Evolutionary conservation across 1,284 basidiomycete genomes (phyloP).

Genomic region (Pulveroboletus sp.): DNA sequence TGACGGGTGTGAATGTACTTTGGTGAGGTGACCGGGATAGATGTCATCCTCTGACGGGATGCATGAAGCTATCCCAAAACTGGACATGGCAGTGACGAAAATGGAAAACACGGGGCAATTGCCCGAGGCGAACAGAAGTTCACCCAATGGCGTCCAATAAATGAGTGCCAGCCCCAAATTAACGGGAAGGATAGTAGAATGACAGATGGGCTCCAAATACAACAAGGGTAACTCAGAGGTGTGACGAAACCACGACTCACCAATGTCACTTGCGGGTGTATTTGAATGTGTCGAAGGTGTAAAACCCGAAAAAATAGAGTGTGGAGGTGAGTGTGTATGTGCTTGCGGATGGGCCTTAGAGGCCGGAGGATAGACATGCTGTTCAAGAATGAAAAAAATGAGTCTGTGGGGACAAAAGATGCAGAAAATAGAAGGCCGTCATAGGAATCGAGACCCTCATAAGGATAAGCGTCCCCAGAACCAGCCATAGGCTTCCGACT

Average conservation of each 20-base stretch:
- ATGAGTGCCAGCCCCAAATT: too few species aligned
- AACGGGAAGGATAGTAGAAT: background rate
- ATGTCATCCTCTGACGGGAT: too few species aligned
- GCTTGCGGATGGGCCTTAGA: constrained; percentile 8
- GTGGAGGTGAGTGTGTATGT: constrained; percentile 21
- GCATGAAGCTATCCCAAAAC: constrained; percentile 1
- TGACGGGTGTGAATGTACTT: background rate
- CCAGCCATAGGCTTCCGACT: too few species aligned
- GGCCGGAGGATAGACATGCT: constrained; percentile 19
- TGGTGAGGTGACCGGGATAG: too few species aligned
- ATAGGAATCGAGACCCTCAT: background rate
- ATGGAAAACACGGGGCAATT: constrained; percentile 4
- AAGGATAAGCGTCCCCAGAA: background rate
- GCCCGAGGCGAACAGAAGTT: background rate
- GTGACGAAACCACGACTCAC: constrained; percentile 23
- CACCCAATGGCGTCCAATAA: background rate
- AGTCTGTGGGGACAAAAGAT: constrained; percentile 3
- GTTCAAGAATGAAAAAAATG: background rate
- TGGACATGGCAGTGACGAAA: background rate
- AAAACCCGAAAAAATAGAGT: constrained; percentile 21
- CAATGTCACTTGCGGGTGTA: constrained; percentile 31
- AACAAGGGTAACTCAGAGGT: background rate
- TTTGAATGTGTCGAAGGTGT: constrained; percentile 29
- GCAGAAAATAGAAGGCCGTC: background rate
- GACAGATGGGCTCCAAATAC: background rate